Conservation (phyloP, 2,329 filamentous ascomycete genomes). For the Pseudogymnoascus sp. region DNA sequence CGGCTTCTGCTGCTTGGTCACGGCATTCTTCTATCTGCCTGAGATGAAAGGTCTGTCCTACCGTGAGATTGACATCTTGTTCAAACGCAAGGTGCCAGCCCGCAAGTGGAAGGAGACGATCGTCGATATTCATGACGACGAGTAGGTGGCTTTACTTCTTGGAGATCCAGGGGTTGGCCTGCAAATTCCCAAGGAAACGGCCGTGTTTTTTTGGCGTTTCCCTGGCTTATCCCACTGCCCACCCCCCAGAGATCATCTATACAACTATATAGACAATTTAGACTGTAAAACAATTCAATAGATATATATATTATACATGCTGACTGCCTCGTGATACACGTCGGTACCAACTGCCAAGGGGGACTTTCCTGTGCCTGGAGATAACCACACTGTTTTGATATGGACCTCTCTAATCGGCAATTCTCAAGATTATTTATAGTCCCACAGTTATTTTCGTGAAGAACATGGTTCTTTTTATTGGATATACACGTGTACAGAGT, state of each 20-base stretch:
- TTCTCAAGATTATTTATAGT: neutral
- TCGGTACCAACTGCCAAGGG: neutral
- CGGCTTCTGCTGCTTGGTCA: neutral
- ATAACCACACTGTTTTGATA: neutral
- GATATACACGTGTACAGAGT: neutral
- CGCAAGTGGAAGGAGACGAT: conserved; percentile 40
- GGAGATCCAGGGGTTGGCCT: neutral
- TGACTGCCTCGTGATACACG: neutral
- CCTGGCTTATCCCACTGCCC: neutral
- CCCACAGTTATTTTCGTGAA: too few relatives aligned
- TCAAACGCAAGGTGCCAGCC: conserved; percentile 30
- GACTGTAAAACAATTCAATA: neutral
- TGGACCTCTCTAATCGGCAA: neutral
- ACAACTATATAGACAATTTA: neutral
- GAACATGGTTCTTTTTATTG: too few relatives aligned
- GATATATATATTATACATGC: neutral
- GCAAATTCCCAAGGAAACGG: neutral
- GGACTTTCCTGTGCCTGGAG: neutral
- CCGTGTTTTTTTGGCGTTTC: neutral
- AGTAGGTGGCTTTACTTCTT: conserved; percentile 37
- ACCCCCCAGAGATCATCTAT: too few relatives aligned
- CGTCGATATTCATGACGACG: conserved; percentile 51
- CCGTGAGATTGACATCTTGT: conserved; percentile 42
- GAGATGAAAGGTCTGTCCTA: conserved; percentile 43
- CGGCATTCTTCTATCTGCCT: conserved; percentile 28